phyloP scores from a whole-genome alignment of 108 stramenopile species.

The Skeletonema costatum region DNA sequence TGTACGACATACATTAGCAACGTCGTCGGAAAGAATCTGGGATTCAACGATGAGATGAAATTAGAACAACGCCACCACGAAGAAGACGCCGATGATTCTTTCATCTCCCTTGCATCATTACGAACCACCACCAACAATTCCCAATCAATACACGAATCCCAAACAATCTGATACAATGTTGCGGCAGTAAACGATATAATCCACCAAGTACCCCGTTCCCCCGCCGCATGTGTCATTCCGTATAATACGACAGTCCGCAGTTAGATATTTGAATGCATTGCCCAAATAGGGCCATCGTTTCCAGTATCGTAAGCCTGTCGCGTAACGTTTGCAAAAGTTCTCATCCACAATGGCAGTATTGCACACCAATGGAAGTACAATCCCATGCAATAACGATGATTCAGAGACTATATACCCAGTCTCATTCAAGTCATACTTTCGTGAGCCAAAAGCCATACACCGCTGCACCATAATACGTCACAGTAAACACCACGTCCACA shows the following conservation, averaged over 20 bases:
- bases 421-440: slow-evolving; percentile 60
- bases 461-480: slow-evolving; percentile 73
- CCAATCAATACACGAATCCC: slow-evolving; percentile 91
- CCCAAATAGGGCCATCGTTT: slow-evolving; percentile 84
- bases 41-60: slow-evolving; percentile 54
- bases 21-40: slow-evolving; percentile 38
- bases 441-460: slow-evolving; percentile 67
- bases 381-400: slow-evolving; percentile 78
- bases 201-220: slow-evolving; percentile 67
- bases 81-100: background rate
- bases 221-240: slow-evolving; percentile 85
- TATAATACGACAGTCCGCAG: slow-evolving; percentile 78
- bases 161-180: slow-evolving; percentile 80
- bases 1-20: slow-evolving; percentile 16
- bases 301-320: slow-evolving; percentile 78
- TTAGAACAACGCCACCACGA: slow-evolving; percentile 16
- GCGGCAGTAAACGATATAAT: slow-evolving; percentile 54
- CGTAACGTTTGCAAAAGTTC: slow-evolving; percentile 83
- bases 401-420: slow-evolving; percentile 61
- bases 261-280: slow-evolving; percentile 84
- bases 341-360: slow-evolving; percentile 75
- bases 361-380: slow-evolving; percentile 74
- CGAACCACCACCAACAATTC: slow-evolving; percentile 74
- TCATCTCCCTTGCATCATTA: slow-evolving; percentile 36
- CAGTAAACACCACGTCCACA: slow-evolving; percentile 79